A percentile compares a stretch with the other conserved stretches of the same genome.
Evolutionary conservation across 139 green algal species (phyloP).

Genomic region (Chlorella sorokiniana): DNA sequence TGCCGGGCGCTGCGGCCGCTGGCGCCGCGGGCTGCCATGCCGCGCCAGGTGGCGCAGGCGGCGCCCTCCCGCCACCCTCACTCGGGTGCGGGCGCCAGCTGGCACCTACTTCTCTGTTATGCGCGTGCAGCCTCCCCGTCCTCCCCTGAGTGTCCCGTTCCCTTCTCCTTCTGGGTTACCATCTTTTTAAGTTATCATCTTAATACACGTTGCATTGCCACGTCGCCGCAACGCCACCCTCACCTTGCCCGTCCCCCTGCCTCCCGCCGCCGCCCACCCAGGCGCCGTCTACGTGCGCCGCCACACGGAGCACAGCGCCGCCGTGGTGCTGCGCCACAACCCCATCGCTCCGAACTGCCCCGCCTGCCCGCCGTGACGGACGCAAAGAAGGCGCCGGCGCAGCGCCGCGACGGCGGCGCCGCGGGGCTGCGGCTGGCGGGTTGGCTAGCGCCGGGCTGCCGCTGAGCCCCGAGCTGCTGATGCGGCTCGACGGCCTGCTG

Average conservation of each 20-base stretch:
- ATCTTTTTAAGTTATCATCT: not conserved
- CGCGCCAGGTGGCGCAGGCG: not conserved
- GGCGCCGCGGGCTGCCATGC: not conserved
- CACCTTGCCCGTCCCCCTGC: not conserved
- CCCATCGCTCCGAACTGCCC: slow-evolving; percentile 38
- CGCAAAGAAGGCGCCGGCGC: slow-evolving; percentile 25
- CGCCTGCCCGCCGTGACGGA: slow-evolving; percentile 27
- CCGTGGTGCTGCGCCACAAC: slow-evolving; percentile 43
- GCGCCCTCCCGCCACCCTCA: slow-evolving; percentile 31
- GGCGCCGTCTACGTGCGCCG: slow-evolving; percentile 43
- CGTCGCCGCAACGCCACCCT: not conserved
- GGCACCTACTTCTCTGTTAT: too few species aligned
- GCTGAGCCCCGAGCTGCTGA: slow-evolving; percentile 13
- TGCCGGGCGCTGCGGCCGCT: not conserved
- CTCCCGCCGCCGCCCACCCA: not conserved
- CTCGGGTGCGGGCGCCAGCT: not conserved
- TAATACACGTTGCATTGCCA: not conserved
- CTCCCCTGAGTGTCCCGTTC: too few species aligned
- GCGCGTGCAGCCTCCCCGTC: too few species aligned
- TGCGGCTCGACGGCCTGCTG: slow-evolving; percentile 35
- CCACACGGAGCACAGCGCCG: slow-evolving; percentile 37
- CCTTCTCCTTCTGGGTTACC: too few species aligned
- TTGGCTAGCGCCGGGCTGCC: not conserved
- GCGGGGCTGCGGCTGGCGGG: not conserved
- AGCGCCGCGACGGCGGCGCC: not conserved